Evolutionary conservation across 306 rosid genomes (phyloP).

Genomic region (Rubus idaeus): DNA sequence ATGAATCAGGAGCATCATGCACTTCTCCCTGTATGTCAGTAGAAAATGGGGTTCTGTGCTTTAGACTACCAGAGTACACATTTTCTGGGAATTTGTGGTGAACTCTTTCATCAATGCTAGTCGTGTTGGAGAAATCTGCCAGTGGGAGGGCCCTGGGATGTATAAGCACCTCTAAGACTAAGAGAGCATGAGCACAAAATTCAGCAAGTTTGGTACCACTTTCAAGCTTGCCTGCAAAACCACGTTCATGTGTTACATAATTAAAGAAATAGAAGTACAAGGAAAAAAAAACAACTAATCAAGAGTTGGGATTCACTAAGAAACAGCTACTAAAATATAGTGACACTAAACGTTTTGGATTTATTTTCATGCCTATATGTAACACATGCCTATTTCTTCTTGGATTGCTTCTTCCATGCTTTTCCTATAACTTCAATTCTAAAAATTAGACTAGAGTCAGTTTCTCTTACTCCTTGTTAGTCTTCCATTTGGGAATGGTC

Average conservation of each 20-base stretch:
- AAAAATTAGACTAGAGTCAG: not conserved
- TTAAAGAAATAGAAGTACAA: conserved; percentile 5
- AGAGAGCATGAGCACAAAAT: conserved; percentile 81
- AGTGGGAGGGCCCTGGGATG: conserved; percentile 84
- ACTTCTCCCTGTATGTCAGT: conserved; percentile 33
- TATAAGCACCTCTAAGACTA: conserved; percentile 81
- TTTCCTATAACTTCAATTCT: not conserved
- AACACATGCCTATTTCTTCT: not conserved
- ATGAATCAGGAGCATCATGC: conserved; percentile 30
- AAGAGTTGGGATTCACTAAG: not conserved
- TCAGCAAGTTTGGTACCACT: conserved; percentile 67
- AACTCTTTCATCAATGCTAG: conserved; percentile 26
- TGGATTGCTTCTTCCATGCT: conserved; percentile 7
- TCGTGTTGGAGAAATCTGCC: conserved; percentile 36
- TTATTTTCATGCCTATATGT: not conserved
- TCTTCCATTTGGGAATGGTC: not conserved
- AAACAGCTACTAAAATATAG: not conserved
- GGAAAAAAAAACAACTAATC: not conserved
- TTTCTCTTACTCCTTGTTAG: not conserved
- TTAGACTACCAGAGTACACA: conserved; percentile 25
- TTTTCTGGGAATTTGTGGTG: conserved; percentile 31
- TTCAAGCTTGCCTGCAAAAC: conserved; percentile 69
- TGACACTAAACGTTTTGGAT: not conserved
- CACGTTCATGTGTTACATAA: conserved; percentile 25
- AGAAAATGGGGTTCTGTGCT: conserved; percentile 25